phyloP scores from a whole-genome alignment of 768 basidiomycete species.

The Termitomyces sp. region DNA sequence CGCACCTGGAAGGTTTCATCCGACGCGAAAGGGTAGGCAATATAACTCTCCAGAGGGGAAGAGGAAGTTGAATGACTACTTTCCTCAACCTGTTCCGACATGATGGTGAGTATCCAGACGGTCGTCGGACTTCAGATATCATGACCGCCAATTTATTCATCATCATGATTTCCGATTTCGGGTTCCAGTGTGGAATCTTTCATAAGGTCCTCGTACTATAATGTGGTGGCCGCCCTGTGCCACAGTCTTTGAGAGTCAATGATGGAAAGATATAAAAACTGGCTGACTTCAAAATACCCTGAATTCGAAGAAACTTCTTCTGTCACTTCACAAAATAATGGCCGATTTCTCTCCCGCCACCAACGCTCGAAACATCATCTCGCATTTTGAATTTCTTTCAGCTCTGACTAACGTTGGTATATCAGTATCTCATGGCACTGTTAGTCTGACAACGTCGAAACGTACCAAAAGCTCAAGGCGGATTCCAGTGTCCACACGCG shows the following conservation, averaged over 20 bases:
- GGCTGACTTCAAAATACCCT: no score
- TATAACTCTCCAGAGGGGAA: constrained; percentile 25
- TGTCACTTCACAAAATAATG: neutral
- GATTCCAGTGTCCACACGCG: neutral
- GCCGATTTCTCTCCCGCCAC: neutral
- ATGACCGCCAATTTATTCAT: no score
- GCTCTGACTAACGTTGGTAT: neutral
- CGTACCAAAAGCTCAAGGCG: neutral
- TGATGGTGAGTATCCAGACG: neutral
- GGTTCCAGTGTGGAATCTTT: no score
- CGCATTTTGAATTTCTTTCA: neutral
- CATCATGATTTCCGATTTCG: no score
- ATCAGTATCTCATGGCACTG: neutral
- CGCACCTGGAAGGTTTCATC: constrained; percentile 60
- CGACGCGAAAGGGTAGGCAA: constrained; percentile 46
- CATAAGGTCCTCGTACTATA: no score
- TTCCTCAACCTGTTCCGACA: neutral
- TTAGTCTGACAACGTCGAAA: neutral
- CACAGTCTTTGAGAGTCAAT: neutral
- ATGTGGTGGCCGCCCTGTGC: neutral
- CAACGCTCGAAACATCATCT: neutral
- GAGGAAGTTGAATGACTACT: neutral
- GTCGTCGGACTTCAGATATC: neutral
- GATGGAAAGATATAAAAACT: neutral
- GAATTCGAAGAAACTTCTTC: no score